Percentiles rank a stretch among this genome's conserved stretches.
Evolutionary conservation across 2,329 filamentous ascomycete genomes (phyloP).

Genomic region (Colletotrichum siamense): DNA sequence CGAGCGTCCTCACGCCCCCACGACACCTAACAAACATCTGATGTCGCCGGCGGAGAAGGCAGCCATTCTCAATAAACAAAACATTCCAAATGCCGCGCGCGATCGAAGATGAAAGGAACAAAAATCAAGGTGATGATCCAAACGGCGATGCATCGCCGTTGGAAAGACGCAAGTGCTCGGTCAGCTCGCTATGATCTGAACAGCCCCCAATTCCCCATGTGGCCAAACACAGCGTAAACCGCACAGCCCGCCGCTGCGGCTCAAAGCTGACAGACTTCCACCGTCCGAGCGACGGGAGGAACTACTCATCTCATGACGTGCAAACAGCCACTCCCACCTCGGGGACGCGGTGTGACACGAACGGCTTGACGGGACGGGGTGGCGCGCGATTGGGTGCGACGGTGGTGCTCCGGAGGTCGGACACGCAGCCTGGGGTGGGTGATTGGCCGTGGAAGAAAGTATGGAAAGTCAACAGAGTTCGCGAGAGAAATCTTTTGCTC

Average conservation of each 20-base stretch:
- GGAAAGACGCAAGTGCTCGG: background rate
- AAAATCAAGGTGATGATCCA: background rate
- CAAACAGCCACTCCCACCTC: background rate
- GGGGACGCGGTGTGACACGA: background rate
- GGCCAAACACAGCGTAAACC: background rate
- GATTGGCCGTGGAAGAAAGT: background rate
- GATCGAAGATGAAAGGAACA: background rate
- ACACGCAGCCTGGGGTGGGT: background rate
- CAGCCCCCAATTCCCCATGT: background rate
- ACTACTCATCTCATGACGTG: constrained; percentile 12
- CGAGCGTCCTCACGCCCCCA: background rate
- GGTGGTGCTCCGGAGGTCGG: background rate
- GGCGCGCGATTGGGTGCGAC: background rate
- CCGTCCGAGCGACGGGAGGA: background rate
- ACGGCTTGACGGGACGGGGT: background rate
- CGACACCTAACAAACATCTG: background rate
- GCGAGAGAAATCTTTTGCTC: background rate
- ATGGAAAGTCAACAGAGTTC: background rate
- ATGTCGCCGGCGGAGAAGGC: background rate
- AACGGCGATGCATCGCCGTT: constrained; percentile 1
- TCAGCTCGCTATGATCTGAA: background rate
- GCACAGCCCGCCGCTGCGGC: background rate
- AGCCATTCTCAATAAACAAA: background rate
- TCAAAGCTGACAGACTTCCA: background rate
- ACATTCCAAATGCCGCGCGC: background rate